Percentiles rank a stretch among this genome's conserved stretches.
Conservation (phyloP, 805 yeast genomes). For the Sugiyamaella valdiviana region DNA sequence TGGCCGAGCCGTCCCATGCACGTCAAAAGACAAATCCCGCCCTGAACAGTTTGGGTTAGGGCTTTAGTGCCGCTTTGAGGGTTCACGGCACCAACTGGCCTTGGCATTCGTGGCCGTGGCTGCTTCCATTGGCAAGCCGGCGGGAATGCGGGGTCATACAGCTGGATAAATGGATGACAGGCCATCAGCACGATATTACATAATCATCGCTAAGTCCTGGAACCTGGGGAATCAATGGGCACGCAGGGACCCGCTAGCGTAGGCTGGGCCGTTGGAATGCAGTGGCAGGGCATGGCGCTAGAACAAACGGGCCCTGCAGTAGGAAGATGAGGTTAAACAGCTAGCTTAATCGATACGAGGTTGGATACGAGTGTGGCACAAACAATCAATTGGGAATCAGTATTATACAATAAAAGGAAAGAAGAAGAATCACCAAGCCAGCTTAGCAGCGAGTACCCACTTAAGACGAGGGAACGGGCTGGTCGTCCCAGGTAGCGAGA, state of each 20-base stretch:
- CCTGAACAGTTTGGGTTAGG: background rate
- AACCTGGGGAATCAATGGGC: too few relatives aligned
- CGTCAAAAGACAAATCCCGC: background rate
- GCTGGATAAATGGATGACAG: too few relatives aligned
- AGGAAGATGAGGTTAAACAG: too few relatives aligned
- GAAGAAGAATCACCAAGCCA: background rate
- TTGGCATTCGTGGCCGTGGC: background rate
- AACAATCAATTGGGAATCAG: too few relatives aligned
- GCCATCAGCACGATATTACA: too few relatives aligned
- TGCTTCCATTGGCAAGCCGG: background rate
- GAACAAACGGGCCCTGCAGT: too few relatives aligned
- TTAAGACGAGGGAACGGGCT: slow-evolving; percentile 7
- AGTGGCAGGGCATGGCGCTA: too few relatives aligned
- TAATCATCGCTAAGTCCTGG: too few relatives aligned
- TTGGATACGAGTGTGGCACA: too few relatives aligned
- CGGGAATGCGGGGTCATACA: background rate
- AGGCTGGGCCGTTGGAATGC: too few relatives aligned
- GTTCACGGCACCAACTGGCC: background rate
- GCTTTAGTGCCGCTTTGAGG: background rate
- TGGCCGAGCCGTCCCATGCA: background rate
- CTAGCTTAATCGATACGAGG: too few relatives aligned
- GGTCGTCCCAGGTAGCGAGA: slow-evolving; percentile 12
- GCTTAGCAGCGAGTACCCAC: background rate
- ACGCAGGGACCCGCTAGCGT: too few relatives aligned
- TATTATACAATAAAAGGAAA: background rate